These are phyloP conservation scores for Hibiscus mutabilis DNA, from an alignment of 345 rosid species.

Conservation along the genomic window DNA sequence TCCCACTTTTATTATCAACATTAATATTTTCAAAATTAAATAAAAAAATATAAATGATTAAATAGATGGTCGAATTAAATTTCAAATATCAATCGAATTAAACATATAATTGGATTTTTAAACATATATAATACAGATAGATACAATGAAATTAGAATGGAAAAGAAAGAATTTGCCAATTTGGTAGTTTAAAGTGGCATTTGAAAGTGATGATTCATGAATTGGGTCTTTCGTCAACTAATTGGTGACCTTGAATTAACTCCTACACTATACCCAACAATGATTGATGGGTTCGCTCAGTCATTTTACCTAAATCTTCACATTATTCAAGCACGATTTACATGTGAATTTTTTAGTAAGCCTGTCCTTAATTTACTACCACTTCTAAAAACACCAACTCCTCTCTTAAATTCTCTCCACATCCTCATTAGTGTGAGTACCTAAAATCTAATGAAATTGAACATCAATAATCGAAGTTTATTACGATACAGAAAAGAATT, in stretches of 20 bases:
- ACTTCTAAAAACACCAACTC: neutral
- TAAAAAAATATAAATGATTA: no score
- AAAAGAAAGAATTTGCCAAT: neutral
- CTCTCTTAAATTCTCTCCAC: no score
- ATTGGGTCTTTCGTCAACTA: neutral
- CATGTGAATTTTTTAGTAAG: neutral
- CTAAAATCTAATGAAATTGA: no score
- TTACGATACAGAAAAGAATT: no score
- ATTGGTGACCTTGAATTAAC: slow-evolving; percentile 1
- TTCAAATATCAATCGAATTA: neutral
- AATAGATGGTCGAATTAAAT: no score
- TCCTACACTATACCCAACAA: neutral
- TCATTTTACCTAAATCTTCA: neutral
- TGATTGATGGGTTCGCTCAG: neutral
- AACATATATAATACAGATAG: neutral
- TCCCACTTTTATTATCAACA: no score
- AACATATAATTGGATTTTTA: neutral
- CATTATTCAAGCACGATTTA: neutral
- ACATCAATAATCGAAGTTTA: no score
- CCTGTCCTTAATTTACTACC: neutral
- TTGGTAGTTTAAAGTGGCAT: neutral
- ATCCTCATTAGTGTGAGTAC: no score
- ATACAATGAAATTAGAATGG: neutral
- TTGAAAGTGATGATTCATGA: neutral
- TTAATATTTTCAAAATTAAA: no score